Percentiles rank a stretch among this genome's conserved stretches.
These are phyloP conservation scores for Nicotiana knightiana DNA, from an alignment of 257 asterid species.

Conservation along the genomic window DNA sequence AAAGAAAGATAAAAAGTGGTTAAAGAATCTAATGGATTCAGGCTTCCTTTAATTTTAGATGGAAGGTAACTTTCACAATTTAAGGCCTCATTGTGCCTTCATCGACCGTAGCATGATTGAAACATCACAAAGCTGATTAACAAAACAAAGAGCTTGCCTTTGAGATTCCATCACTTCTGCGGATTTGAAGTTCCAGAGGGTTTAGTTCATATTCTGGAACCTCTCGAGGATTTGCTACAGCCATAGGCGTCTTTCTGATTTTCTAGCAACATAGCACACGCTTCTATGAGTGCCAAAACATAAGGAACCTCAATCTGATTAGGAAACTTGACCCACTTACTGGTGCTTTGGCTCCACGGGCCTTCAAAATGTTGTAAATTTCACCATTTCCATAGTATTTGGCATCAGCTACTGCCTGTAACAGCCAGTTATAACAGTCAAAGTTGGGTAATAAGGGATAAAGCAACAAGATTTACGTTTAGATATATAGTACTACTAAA, in stretches of 20 bases:
- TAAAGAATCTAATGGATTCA: neutral
- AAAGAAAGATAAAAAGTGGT: neutral
- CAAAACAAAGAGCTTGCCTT: constrained; percentile 47
- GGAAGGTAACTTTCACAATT: neutral
- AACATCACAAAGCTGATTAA: neutral
- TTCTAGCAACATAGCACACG: constrained; percentile 49
- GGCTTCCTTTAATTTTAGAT: neutral
- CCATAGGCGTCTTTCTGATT: constrained; percentile 93
- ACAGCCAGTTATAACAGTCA: neutral
- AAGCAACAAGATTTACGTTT: neutral
- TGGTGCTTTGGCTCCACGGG: constrained; percentile 89
- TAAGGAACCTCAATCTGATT: neutral
- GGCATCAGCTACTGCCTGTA: constrained; percentile 98
- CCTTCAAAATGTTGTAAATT: constrained; percentile 73
- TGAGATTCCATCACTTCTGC: constrained; percentile 85
- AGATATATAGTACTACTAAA: neutral
- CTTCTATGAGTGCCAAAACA: constrained; percentile 16
- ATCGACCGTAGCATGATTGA: neutral
- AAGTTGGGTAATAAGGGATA: neutral
- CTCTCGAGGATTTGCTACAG: constrained; percentile 89
- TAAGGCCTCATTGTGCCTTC: neutral
- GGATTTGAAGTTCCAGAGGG: constrained; percentile 87
- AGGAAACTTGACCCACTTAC: constrained; percentile 35
- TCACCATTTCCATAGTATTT: constrained; percentile 88
- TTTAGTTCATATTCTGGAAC: constrained; percentile 98